Conservation (phyloP, 345 rosid genomes). For the Lepidium didymum region DNA sequence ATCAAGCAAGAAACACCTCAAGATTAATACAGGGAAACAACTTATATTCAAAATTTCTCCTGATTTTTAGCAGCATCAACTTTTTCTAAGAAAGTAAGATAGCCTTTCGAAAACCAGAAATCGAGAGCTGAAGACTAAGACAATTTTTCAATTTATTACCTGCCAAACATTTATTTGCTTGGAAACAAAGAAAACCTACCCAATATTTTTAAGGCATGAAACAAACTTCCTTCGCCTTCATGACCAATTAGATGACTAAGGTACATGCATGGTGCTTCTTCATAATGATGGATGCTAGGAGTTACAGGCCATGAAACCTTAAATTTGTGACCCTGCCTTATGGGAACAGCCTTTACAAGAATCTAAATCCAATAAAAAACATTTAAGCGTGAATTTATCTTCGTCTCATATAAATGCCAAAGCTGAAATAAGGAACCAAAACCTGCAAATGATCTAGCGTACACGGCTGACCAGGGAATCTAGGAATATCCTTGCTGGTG, state of each 20-base stretch:
- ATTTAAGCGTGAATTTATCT: background rate
- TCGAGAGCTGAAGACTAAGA: background rate
- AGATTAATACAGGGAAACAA: background rate
- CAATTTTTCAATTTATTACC: background rate
- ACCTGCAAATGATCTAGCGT: conserved; percentile 76
- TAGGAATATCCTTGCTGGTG: conserved; percentile 33
- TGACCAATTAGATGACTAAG: conserved; percentile 76
- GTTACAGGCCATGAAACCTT: conserved; percentile 69
- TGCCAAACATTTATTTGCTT: background rate
- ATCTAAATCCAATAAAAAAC: conserved; percentile 37
- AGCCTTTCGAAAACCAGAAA: background rate
- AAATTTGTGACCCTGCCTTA: conserved; percentile 60
- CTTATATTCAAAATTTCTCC: background rate
- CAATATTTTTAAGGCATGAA: conserved; percentile 64
- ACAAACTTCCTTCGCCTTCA: conserved; percentile 88
- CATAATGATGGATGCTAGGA: conserved; percentile 66
- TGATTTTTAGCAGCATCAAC: too few relatives aligned
- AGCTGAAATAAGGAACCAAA: background rate
- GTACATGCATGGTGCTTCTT: conserved; percentile 77
- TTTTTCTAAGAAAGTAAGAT: background rate
- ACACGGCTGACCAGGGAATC: conserved; percentile 77
- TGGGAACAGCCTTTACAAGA: conserved; percentile 73
- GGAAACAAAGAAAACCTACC: conserved; percentile 44
- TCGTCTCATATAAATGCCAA: background rate
- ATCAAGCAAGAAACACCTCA: background rate